A percentile compares a stretch with the other conserved stretches of the same genome.
Conservation (phyloP, 139 green algal species). For the Tetradesmus obliquus region DNA sequence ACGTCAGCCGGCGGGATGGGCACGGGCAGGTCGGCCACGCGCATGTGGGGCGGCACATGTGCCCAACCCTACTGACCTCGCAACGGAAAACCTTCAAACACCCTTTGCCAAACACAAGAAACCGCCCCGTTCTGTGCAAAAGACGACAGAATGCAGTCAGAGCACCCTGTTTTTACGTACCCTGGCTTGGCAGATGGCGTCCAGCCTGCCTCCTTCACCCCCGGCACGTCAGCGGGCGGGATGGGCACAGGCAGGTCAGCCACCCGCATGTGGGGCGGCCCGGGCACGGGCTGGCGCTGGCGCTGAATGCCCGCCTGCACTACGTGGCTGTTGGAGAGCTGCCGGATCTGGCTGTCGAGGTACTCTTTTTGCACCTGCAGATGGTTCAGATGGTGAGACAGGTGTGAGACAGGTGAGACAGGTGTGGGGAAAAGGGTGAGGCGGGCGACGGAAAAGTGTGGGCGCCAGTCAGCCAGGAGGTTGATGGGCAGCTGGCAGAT, state of each 20-base stretch:
- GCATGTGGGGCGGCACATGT: background rate
- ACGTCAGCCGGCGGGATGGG: conserved; percentile 62
- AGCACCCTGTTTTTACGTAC: background rate
- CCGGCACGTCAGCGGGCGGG: conserved; percentile 73
- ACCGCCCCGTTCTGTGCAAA: too few species aligned
- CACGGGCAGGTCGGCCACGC: background rate
- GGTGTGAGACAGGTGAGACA: background rate
- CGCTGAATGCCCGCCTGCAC: conserved; percentile 50
- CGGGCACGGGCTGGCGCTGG: background rate
- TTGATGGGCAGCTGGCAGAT: too few species aligned
- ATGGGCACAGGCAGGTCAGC: conserved; percentile 51
- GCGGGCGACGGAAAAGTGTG: too few species aligned
- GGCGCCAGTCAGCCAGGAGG: too few species aligned
- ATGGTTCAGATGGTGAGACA: background rate
- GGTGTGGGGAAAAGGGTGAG: too few species aligned
- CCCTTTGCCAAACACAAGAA: background rate
- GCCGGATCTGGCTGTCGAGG: conserved; percentile 72
- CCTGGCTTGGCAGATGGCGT: conserved; percentile 8
- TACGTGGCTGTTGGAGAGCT: conserved; percentile 85
- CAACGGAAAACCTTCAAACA: too few species aligned
- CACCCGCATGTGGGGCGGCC: background rate
- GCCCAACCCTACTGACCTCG: too few species aligned
- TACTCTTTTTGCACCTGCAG: conserved; percentile 65
- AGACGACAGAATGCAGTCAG: too few species aligned
- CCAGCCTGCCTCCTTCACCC: conserved; percentile 89